A percentile compares a stretch with the other conserved stretches of the same genome.
Evolutionary conservation across 2,329 filamentous ascomycete genomes (phyloP).

Genomic region (Daldinia sp.): DNA sequence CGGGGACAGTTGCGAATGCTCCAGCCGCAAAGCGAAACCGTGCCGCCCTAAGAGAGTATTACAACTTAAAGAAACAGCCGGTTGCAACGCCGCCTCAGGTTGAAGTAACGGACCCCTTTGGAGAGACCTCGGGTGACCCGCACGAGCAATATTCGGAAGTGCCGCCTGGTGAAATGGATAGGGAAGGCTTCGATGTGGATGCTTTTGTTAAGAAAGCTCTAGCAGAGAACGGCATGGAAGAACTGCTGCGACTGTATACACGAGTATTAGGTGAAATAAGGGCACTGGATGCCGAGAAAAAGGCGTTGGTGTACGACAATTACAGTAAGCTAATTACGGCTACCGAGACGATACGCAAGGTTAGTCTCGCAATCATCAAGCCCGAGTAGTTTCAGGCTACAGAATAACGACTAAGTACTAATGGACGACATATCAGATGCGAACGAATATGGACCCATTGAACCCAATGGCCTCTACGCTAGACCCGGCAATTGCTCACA

Average conservation of each 20-base stretch:
- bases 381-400: not conserved
- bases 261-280: conserved; percentile 81
- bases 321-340: conserved; percentile 97
- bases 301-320: conserved; percentile 97
- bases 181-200: conserved; percentile 74
- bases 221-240: conserved; percentile 69
- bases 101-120: conserved; percentile 54
- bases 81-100: conserved; percentile 51
- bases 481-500: conserved; percentile 76
- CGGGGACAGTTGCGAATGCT: conserved; percentile 44
- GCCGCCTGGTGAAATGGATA: conserved; percentile 76
- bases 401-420: not conserved
- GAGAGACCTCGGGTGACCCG: conserved; percentile 41
- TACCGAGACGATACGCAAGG: conserved; percentile 91
- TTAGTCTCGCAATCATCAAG: conserved; percentile 42
- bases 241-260: conserved; percentile 75
- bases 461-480: conserved; percentile 78
- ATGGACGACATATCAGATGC: conserved; percentile 63
- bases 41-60: conserved; percentile 90
- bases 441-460: conserved; percentile 80
- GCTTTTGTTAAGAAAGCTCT: conserved; percentile 71
- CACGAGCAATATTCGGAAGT: conserved; percentile 61
- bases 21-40: conserved; percentile 70
- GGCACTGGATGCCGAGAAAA: conserved; percentile 93
- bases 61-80: conserved; percentile 73